Conservation (phyloP, 495 filamentous ascomycete species). For the Pyronema omphalodes region DNA sequence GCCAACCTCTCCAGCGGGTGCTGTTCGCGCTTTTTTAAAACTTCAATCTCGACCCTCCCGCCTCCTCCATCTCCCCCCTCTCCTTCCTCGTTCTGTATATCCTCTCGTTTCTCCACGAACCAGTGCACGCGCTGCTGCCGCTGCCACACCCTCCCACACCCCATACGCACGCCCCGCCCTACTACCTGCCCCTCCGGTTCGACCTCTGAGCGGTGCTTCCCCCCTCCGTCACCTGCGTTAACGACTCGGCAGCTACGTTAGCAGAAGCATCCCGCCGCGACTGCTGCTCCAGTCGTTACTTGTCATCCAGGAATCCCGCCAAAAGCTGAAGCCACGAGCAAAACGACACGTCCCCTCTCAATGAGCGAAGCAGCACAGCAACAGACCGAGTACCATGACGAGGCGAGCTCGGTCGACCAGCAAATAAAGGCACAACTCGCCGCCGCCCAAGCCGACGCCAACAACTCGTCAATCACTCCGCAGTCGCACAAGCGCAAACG, state of each 20-base stretch:
- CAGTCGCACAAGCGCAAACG: conserved; percentile 24
- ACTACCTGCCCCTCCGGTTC: conserved; percentile 13
- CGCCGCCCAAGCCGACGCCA: conserved; percentile 4
- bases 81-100: conserved; percentile 6
- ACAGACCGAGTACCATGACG: conserved; percentile 22
- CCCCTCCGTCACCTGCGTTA: conserved; percentile 18
- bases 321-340: background rate
- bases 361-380: conserved; percentile 22
- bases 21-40: background rate
- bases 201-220: conserved; percentile 21
- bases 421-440: conserved; percentile 8
- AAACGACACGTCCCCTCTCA: conserved; percentile 8
- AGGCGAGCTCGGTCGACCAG: conserved; percentile 21
- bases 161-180: conserved; percentile 15
- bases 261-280: conserved; percentile 18
- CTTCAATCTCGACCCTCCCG: conserved; percentile 2
- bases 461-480: conserved; percentile 19
- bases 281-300: conserved; percentile 8
- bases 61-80: conserved; percentile 13
- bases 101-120: conserved; percentile 20
- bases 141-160: conserved; percentile 18
- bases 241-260: conserved; percentile 5
- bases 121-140: conserved; percentile 18
- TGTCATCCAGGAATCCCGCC: conserved; percentile 12
- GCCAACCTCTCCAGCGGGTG: conserved; percentile 2